These are phyloP conservation scores for Nitzschia inconspicua DNA, from an alignment of 108 stramenopile species.

Conservation along the genomic window DNA sequence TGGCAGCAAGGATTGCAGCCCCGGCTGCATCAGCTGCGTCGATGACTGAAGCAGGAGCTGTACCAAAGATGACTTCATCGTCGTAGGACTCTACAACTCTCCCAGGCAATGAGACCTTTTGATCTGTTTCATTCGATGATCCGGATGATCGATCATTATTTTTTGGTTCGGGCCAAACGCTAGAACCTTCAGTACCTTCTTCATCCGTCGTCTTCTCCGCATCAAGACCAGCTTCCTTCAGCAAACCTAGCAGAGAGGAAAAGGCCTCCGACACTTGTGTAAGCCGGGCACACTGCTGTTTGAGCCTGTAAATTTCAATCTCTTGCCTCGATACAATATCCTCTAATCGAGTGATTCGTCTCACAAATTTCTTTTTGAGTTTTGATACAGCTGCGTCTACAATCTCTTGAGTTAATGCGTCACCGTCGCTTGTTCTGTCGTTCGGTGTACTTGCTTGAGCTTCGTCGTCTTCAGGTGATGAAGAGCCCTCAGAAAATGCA, in stretches of 20 bases:
- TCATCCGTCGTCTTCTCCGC: slow-evolving; percentile 17
- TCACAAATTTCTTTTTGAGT: slow-evolving; percentile 2
- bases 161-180: background rate
- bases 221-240: slow-evolving; percentile 67
- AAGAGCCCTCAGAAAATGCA: too few species aligned
- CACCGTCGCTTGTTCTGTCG: background rate
- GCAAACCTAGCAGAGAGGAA: slow-evolving; percentile 52
- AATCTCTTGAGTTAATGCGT: too few species aligned
- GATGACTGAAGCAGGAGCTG: slow-evolving; percentile 77
- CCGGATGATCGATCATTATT: background rate
- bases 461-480: background rate
- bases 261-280: slow-evolving; percentile 50
- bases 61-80: slow-evolving; percentile 83
- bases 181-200: background rate
- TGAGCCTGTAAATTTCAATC: slow-evolving; percentile 64
- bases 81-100: slow-evolving; percentile 43
- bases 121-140: too few species aligned
- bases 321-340: slow-evolving; percentile 64
- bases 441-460: too few species aligned
- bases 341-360: slow-evolving; percentile 66
- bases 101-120: background rate
- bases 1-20: slow-evolving; percentile 71
- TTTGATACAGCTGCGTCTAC: slow-evolving; percentile 4
- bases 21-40: slow-evolving; percentile 89
- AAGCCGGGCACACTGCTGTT: slow-evolving; percentile 55